A percentile compares a stretch with the other conserved stretches of the same genome.
phyloP scores from a whole-genome alignment of 2,329 filamentous ascomycete genomes.

The Parascedosporium putredinis region DNA sequence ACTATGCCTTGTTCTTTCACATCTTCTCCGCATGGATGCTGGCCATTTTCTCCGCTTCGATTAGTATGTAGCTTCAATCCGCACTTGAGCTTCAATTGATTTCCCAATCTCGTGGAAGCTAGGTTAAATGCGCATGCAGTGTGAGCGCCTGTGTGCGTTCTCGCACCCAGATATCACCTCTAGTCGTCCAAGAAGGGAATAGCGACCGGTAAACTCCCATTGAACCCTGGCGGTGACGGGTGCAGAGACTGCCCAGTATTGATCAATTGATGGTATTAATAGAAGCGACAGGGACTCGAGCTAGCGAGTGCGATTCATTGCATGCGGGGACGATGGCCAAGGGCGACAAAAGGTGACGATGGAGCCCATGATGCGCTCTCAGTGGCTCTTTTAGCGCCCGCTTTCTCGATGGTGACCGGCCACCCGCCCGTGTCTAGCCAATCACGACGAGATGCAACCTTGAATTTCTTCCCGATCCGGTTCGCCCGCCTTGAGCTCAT shows the following conservation, averaged over 20 bases:
- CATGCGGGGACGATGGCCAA: no score
- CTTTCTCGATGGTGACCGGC: background rate
- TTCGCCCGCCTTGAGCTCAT: background rate
- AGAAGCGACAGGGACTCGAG: constrained; percentile 1
- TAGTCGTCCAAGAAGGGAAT: background rate
- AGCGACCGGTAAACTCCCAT: background rate
- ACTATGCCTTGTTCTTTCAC: background rate
- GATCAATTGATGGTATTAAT: constrained; percentile 3
- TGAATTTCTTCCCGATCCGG: background rate
- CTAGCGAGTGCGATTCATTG: no score
- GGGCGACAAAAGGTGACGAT: background rate
- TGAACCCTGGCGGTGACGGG: background rate
- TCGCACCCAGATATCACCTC: constrained; percentile 1
- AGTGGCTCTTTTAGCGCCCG: background rate
- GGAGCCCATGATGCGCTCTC: background rate
- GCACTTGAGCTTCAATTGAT: no score
- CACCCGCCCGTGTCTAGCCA: background rate
- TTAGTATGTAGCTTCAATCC: no score
- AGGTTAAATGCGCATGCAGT: no score
- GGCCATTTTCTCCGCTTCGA: background rate
- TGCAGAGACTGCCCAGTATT: no score
- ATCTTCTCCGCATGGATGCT: background rate
- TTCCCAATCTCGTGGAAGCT: no score
- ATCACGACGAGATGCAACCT: background rate
- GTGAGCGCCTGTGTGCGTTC: no score